phyloP scores from a whole-genome alignment of 2,329 filamentous ascomycete species.

The Colletotrichum tanaceti region DNA sequence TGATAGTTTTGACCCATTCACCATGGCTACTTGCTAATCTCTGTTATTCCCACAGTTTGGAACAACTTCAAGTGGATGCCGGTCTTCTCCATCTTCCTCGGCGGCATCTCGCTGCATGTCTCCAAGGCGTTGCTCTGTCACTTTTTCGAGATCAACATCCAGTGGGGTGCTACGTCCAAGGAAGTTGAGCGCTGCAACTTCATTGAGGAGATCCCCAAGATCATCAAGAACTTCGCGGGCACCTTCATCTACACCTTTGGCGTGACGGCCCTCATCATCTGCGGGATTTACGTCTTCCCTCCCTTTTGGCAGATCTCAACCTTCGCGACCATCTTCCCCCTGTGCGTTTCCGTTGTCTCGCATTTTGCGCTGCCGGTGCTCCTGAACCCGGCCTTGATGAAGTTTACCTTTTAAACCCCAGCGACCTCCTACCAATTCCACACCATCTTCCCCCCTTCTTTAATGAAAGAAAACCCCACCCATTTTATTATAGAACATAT shows the following conservation, averaged over 20 bases:
- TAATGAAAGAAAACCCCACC: too few relatives aligned
- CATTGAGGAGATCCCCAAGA: conserved; percentile 65
- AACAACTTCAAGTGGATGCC: conserved; percentile 73
- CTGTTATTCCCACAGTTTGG: conserved; percentile 47
- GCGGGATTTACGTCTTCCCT: conserved; percentile 56
- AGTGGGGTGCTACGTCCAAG: conserved; percentile 69
- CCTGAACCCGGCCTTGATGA: conserved; percentile 73
- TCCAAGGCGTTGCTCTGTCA: conserved; percentile 56
- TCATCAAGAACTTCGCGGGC: conserved; percentile 64
- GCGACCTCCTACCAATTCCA: conserved; percentile 2
- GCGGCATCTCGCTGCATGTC: conserved; percentile 57
- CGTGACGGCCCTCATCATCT: conserved; percentile 60
- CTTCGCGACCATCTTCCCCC: conserved; percentile 70
- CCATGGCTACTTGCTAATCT: conserved; percentile 4
- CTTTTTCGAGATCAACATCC: conserved; percentile 57
- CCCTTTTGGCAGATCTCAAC: conserved; percentile 66
- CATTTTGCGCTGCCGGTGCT: conserved; percentile 70
- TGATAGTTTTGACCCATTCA: conserved; percentile 27
- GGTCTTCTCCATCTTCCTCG: conserved; percentile 60
- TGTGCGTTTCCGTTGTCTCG: conserved; percentile 61
- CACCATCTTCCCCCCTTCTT: not conserved
- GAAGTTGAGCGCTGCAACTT: conserved; percentile 68
- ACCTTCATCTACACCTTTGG: conserved; percentile 64
- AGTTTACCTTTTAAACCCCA: conserved; percentile 65
- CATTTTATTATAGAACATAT: conserved; percentile 3